Percentiles rank a stretch among this genome's conserved stretches.
phyloP scores from a whole-genome alignment of 495 filamentous ascomycete species.

The Elasticomyces elasticus region DNA sequence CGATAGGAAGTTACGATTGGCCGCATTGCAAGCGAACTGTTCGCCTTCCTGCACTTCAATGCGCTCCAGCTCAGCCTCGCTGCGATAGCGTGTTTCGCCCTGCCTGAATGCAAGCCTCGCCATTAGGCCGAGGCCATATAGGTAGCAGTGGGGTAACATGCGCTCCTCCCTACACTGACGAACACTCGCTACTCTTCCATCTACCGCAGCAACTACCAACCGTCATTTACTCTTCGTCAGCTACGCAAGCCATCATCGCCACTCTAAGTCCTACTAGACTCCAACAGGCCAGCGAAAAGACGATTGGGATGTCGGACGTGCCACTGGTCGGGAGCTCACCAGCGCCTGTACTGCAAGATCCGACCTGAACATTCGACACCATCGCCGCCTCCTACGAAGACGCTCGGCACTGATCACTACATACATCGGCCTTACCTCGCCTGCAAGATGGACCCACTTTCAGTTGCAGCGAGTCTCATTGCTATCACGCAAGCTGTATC shows the following conservation, averaged over 20 bases:
- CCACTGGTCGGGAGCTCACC: neutral
- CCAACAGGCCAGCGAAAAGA: neutral
- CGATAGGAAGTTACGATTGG: neutral
- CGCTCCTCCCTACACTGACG: too few relatives aligned
- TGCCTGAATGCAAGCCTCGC: neutral
- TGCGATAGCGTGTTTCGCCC: neutral
- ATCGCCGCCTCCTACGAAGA: neutral
- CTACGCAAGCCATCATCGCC: neutral
- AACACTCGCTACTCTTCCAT: neutral
- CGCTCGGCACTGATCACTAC: too few relatives aligned
- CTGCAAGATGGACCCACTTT: neutral
- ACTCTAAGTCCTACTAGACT: neutral
- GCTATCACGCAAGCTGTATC: neutral
- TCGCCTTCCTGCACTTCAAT: neutral
- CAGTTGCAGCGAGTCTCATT: neutral
- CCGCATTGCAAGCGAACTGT: neutral
- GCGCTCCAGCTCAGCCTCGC: neutral
- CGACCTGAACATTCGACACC: neutral
- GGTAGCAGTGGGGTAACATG: too few relatives aligned
- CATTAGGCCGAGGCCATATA: neutral
- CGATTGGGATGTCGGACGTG: neutral
- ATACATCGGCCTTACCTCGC: too few relatives aligned
- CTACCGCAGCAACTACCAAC: neutral
- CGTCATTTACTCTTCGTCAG: neutral
- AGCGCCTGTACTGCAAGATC: neutral